Conservation (phyloP, 2,329 filamentous ascomycete species). For the Microsporum ferrugineum region DNA sequence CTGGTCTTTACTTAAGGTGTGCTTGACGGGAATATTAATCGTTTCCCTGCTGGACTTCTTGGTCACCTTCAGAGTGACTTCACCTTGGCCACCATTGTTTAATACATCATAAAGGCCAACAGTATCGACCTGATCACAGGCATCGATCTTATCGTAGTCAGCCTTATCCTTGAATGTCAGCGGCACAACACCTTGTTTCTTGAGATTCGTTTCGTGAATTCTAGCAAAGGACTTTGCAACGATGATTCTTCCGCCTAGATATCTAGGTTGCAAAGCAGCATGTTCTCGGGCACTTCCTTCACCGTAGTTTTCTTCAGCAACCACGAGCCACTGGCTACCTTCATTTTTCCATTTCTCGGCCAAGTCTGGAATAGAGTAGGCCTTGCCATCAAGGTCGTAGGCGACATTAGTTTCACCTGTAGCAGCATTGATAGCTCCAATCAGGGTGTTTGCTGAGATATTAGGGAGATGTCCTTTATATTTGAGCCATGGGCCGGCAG, state of each 20-base stretch:
- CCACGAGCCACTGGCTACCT: slow-evolving; percentile 74
- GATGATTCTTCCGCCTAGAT: slow-evolving; percentile 74
- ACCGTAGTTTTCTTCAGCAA: slow-evolving; percentile 96
- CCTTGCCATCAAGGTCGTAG: slow-evolving; percentile 69
- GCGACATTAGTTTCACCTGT: slow-evolving; percentile 88
- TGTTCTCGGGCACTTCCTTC: slow-evolving; percentile 84
- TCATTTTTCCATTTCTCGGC: slow-evolving; percentile 70
- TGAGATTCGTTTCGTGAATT: slow-evolving; percentile 91
- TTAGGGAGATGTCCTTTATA: slow-evolving; percentile 99
- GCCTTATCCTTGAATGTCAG: slow-evolving; percentile 79
- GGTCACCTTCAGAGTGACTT: slow-evolving; percentile 56
- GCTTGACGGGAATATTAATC: slow-evolving; percentile 63
- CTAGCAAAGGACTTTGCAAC: slow-evolving; percentile 78
- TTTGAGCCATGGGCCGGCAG: slow-evolving; percentile 93
- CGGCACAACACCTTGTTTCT: slow-evolving; percentile 95
- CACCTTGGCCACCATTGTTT: slow-evolving; percentile 61
- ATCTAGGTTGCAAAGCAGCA: slow-evolving; percentile 80
- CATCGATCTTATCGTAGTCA: slow-evolving; percentile 74
- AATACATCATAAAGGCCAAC: slow-evolving; percentile 77
- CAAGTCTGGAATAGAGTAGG: slow-evolving; percentile 73
- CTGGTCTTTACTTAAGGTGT: slow-evolving; percentile 82
- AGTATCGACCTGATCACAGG: slow-evolving; percentile 73
- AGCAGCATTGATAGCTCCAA: slow-evolving; percentile 83
- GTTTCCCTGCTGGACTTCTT: slow-evolving; percentile 53
- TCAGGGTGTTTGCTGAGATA: slow-evolving; percentile 93